Percentiles rank a stretch among this genome's conserved stretches.
Conservation (phyloP, 1,139 yeast species). For the Suhomyces panamericanus region DNA sequence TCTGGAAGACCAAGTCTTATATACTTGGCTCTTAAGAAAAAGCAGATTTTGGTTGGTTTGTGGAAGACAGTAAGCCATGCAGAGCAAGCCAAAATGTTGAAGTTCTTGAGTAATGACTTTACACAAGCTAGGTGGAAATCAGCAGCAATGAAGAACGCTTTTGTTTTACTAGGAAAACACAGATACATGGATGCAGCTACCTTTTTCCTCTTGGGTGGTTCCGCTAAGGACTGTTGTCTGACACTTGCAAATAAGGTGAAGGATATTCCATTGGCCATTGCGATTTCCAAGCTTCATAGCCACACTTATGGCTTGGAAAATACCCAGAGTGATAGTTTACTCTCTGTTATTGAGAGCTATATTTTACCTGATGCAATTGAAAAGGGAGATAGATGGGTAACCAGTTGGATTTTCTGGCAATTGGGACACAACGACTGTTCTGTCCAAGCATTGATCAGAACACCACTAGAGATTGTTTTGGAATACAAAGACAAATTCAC, state of each 20-base stretch:
- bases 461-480: conserved; percentile 49
- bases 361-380: conserved; percentile 58
- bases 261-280: conserved; percentile 74
- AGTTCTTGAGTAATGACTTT: conserved; percentile 76
- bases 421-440: conserved; percentile 52
- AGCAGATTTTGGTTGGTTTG: conserved; percentile 71
- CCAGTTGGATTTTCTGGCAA: conserved; percentile 82
- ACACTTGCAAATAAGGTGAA: conserved; percentile 66
- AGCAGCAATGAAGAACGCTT: conserved; percentile 92
- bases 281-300: conserved; percentile 63
- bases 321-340: conserved; percentile 44
- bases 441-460: conserved; percentile 62
- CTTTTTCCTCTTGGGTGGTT: conserved; percentile 80
- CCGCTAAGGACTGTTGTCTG: conserved; percentile 73
- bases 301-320: conserved; percentile 21
- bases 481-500: conserved; percentile 24
- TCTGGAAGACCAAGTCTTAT: conserved; percentile 66
- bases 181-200: conserved; percentile 85
- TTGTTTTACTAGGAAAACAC: conserved; percentile 84
- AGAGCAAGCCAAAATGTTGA: conserved; percentile 80
- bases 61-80: conserved; percentile 82
- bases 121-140: conserved; percentile 71
- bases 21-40: conserved; percentile 75
- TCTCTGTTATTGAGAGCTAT: conserved; percentile 49
- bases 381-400: conserved; percentile 77